Base-by-base conservation (phyloP, 352 stramenopile species). In the Pythium chondricola region DNA sequence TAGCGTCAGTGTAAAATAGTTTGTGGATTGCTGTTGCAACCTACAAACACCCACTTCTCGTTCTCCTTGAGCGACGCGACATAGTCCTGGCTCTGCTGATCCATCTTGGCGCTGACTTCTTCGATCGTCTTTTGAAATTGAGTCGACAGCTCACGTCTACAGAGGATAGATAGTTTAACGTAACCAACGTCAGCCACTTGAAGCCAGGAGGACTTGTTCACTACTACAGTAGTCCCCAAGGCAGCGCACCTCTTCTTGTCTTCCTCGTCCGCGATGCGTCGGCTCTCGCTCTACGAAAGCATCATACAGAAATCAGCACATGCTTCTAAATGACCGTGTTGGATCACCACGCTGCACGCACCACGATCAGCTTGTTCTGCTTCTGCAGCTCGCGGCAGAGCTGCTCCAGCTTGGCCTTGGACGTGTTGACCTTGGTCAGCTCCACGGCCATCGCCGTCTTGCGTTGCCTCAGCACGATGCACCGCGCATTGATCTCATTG, bases 51-150 rank as follows among this genome's bases (percentile, higher is more conserved):
- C 32, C 63, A 88, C 74, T 60, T 82, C 54, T 94, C 83, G 45
- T 94, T 94, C 39, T 94, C 83, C 54, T 89, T 79, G 21, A 94
- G 56, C 7, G 83, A 88, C 3, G 74, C 56, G 43, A 94, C 71
- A 56, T 94, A 92, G 58, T 94, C 83, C 21, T 90, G 69, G 29
- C 75, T 67, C 44, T 94, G 80, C 36, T 90, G 71, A 29, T 94
- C 83, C 83, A 94, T 94, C 58, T 92, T 94, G n/a, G 64, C 51
- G 58, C 83, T 89, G 39, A 94, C 83, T 64, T 92, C 80, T 56
- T 92, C 83, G 25, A 94, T 92, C 17, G 83, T 94, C 38, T 74
- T 92, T 25, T 94, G 78, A 29, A 94, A 94, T 39, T 90, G 80
- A 10, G 61, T 43, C 16, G 75, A 90, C 32, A 94, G 48, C 20